phyloP scores from a whole-genome alignment of 1,284 basidiomycete species.

The Vanrija sp. region DNA sequence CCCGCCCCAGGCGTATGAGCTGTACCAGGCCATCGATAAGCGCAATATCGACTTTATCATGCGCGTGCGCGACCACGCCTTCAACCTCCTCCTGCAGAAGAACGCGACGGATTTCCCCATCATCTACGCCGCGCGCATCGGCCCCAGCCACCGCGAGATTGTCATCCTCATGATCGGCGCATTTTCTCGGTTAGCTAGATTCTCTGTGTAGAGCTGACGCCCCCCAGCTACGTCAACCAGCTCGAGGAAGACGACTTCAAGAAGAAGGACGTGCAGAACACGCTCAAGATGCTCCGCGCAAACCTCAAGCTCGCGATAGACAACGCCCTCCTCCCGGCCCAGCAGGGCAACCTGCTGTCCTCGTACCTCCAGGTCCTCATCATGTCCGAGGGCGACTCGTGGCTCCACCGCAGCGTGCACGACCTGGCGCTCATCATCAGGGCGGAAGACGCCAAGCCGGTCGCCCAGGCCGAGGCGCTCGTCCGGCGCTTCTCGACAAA shows the following conservation, averaged over 20 bases:
- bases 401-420: constrained; percentile 39
- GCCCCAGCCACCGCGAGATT: constrained; percentile 42
- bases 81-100: constrained; percentile 44
- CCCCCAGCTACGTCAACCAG: constrained; percentile 44
- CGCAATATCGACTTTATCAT: constrained; percentile 48
- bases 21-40: constrained; percentile 48
- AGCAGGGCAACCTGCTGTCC: constrained; percentile 33
- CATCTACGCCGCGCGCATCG: constrained; percentile 45
- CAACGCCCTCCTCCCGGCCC: constrained; percentile 41
- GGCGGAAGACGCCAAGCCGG: constrained; percentile 24
- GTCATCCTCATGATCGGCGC: constrained; percentile 47
- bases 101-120: constrained; percentile 48
- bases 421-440: constrained; percentile 42
- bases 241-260: constrained; percentile 46
- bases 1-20: constrained; percentile 48
- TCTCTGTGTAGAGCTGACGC: neutral
- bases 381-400: constrained; percentile 49
- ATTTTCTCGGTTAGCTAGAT: constrained; percentile 36
- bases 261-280: constrained; percentile 41
- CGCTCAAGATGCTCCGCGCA: constrained; percentile 41
- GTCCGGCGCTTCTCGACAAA: constrained; percentile 45
- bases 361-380: constrained; percentile 50
- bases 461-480: constrained; percentile 36
- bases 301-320: constrained; percentile 50
- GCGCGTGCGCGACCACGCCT: constrained; percentile 47